Evolutionary conservation across 257 asterid species (phyloP), one percentile per base, ranked within the genome.

Genomic region (Misopates orontium): DNA sequence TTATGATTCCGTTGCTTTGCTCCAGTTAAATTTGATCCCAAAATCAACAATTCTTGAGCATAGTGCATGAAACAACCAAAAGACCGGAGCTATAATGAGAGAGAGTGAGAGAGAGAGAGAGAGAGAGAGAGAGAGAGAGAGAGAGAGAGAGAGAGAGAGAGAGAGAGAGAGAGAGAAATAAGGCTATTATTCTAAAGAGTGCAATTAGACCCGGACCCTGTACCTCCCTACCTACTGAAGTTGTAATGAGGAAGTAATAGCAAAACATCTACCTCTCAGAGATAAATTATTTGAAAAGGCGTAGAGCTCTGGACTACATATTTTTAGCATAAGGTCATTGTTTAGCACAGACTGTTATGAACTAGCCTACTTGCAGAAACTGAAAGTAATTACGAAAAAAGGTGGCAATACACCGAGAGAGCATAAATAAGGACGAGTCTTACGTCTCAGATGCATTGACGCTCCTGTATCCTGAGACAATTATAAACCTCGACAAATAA

Each of bases 401-500:
- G 51, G 24, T 39, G 64, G 32, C 13, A 21, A 59, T 59, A 70
- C 64, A 61, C 15, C 4, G 57, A 61, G 62, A 54, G 63, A 82
- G 74, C 68, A 72, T 71, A 63, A 56, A 48, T 7, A 22, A 32
- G 25, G 56, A 64, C 56, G 64, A 49, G 66, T 55, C 95, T 85
- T 84, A 91, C 98, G 94, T 78, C 76, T 88, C 95, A 47, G 94
- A 85, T 72, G 96, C 91, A 20, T 94, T 77, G 73, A 95, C 87
- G 70, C 78, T 91, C 87, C 93, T 83, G 76, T 82, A 91, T 42
- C 98, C 96, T 95, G 88, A 94, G 51, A 75, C 55, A 74, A 64
- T 61, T 17, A 71, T 56, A 32, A 20, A 36, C 10, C 11, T 36
- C 42, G 8, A 36, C 1, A 36, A 36, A 9, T 36, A 36, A 36